phyloP scores from a whole-genome alignment of 495 filamentous ascomycete species.

The Lasiosphaeria hispida region DNA sequence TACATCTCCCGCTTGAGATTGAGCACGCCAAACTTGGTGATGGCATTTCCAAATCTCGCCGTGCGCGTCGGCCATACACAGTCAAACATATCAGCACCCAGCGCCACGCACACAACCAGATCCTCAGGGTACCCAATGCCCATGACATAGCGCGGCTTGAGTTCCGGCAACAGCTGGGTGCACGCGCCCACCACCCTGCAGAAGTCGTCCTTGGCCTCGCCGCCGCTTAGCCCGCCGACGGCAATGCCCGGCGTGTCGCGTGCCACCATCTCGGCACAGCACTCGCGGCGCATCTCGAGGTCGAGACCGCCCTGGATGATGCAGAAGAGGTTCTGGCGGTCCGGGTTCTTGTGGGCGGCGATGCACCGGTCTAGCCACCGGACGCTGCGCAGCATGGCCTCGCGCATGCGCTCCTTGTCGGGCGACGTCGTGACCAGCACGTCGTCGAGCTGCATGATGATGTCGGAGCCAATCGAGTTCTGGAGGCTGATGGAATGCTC shows the following conservation, averaged over 20 bases:
- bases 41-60: conserved; percentile 91
- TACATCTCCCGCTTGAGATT: conserved; percentile 78
- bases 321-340: conserved; percentile 92
- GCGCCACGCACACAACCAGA: conserved; percentile 82
- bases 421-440: conserved; percentile 94
- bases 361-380: conserved; percentile 99
- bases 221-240: conserved; percentile 90
- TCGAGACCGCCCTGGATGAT: conserved; percentile 97
- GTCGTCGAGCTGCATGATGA: conserved; percentile 99
- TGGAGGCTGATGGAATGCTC: conserved; percentile 97
- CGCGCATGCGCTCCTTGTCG: conserved; percentile 77
- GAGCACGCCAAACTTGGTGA: conserved; percentile 74
- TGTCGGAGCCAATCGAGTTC: conserved; percentile 96
- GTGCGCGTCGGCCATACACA: conserved; percentile 98
- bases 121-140: conserved; percentile 97
- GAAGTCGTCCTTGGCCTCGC: conserved; percentile 60
- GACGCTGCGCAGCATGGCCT: conserved; percentile 94
- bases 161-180: conserved; percentile 77
- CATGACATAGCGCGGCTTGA: conserved; percentile 97
- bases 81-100: conserved; percentile 99
- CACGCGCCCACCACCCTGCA: conserved; percentile 75
- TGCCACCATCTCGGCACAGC: conserved; percentile 84
- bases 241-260: conserved; percentile 94
- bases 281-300: conserved; percentile 80
- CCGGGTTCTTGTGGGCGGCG: conserved; percentile 78